Evolutionary conservation across 2,329 filamentous ascomycete species (phyloP).

Genomic region (Sporothrix variecibatus): DNA sequence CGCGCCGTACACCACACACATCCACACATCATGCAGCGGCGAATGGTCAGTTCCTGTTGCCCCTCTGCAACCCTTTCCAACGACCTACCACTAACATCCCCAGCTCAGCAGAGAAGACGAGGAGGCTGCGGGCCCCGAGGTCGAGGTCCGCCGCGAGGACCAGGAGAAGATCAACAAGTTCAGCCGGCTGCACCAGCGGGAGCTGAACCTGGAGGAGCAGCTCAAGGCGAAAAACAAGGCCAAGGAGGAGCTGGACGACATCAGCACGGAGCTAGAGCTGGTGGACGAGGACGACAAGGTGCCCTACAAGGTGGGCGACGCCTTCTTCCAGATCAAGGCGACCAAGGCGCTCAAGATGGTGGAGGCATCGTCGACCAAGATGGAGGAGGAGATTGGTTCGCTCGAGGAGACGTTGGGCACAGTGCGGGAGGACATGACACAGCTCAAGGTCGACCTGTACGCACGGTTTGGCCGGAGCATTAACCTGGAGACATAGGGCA

Average conservation of each 20-base stretch:
- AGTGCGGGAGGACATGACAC: conserved; percentile 82
- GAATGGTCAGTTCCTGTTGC: conserved; percentile 53
- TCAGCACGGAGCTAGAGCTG: conserved; percentile 82
- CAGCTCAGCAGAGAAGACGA: conserved; percentile 96
- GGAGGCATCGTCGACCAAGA: conserved; percentile 65
- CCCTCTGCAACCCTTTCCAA: accelerated
- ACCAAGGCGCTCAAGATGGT: conserved; percentile 87
- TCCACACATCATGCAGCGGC: conserved; percentile 49
- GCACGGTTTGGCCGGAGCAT: conserved; percentile 95
- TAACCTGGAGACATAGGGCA: conserved; percentile 80
- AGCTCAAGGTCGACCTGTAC: conserved; percentile 89
- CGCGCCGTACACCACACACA: neutral
- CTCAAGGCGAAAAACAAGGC: conserved; percentile 89
- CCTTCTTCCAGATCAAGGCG: conserved; percentile 85
- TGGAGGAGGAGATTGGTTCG: conserved; percentile 73
- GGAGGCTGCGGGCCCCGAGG: conserved; percentile 73
- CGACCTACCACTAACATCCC: neutral
- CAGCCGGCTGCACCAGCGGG: conserved; percentile 87
- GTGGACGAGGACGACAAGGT: conserved; percentile 78
- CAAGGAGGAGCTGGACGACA: conserved; percentile 95
- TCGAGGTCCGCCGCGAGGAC: conserved; percentile 92
- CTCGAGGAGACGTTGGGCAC: conserved; percentile 75
- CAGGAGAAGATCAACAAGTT: conserved; percentile 99
- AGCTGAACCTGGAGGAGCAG: conserved; percentile 76
- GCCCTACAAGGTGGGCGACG: conserved; percentile 96